Base-by-base conservation (phyloP, 345 rosid genomes). In the Excoecaria agallocha region DNA sequence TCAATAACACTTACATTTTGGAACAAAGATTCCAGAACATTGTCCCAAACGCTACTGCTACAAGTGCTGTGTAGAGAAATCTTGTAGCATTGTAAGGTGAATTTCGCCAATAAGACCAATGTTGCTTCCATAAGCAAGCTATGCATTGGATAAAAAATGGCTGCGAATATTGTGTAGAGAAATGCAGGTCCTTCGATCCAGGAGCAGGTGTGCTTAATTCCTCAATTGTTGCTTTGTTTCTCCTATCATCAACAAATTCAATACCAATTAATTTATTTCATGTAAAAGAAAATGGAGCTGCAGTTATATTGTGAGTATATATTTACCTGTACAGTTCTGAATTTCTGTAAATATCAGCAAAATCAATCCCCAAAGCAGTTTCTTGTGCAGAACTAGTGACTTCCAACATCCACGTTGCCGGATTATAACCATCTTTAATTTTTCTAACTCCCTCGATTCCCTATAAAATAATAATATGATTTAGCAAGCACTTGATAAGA, bases 61-160 rank as follows among this genome's bases (percentile, higher is more conserved):
- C 84, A 67, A 79, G 45, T 13, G 82, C 60, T 20, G 93, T 89
- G 75, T 86, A 86, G 72, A 88, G 85, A 55, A 88, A 81, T 69
- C 92, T 86, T 2, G 88, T 87, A 3, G 93, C 93, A 0, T 86
- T 91, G 81, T 91, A 87, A 3, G 74, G 79, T 0, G 93, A 84
- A 77, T 91, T 89, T 22, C 93, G 88, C 96, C 96, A 90, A 70
- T 89, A 90, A 24, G 95, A 90, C 84, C 78, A 83, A 48, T 80
- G 82, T 69, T 89, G 93, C 74, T 87, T 91, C 93, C 93, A 91
- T 25, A 89, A 82, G 76, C 93, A 91, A 74, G 93, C 93, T 67
- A 59, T 70, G 25, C 78, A 85, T 67, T 89, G 96, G 25, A 78
- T 80, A 69, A 82, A 61, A 76, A 85, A 89, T 4, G 96, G 64